Percentiles rank a stretch among this genome's conserved stretches.
These are phyloP conservation scores for Ogataea haglerorum DNA, from an alignment of 805 yeast genomes.

Conservation along the genomic window DNA sequence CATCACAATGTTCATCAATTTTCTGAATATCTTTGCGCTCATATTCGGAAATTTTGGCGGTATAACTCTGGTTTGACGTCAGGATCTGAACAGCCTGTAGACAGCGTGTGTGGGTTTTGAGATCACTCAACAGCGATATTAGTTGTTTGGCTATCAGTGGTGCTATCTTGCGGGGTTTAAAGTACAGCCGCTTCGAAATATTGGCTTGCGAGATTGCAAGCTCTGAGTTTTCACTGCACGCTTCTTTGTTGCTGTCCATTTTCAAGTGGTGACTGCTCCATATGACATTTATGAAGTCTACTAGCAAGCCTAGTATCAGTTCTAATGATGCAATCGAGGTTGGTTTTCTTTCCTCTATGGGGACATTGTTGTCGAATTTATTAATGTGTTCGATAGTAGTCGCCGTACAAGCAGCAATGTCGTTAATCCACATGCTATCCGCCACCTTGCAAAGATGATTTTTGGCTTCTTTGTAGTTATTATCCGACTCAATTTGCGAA, in stretches of 20 bases:
- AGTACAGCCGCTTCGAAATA: conserved; percentile 10
- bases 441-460: conserved; percentile 34
- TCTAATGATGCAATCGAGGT: conserved; percentile 34
- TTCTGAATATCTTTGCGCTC: conserved; percentile 8
- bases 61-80: conserved; percentile 11
- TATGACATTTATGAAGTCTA: conserved; percentile 29
- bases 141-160: conserved; percentile 10
- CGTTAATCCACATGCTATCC: conserved; percentile 26
- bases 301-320: conserved; percentile 37
- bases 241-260: background rate
- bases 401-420: conserved; percentile 29
- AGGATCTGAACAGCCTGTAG: background rate
- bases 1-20: conserved; percentile 39
- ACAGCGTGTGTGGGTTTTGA: conserved; percentile 17
- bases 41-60: conserved; percentile 1
- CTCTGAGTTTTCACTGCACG: conserved; percentile 12
- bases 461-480: conserved; percentile 33
- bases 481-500: conserved; percentile 37
- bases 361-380: conserved; percentile 15
- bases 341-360: conserved; percentile 27
- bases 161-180: conserved; percentile 15
- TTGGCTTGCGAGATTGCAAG: conserved; percentile 11
- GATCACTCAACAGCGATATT: conserved; percentile 13
- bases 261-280: conserved; percentile 15
- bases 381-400: conserved; percentile 29